Evolutionary conservation across 2,329 filamentous ascomycete genomes (phyloP).

Genomic region (Stachybotrys elegans): DNA sequence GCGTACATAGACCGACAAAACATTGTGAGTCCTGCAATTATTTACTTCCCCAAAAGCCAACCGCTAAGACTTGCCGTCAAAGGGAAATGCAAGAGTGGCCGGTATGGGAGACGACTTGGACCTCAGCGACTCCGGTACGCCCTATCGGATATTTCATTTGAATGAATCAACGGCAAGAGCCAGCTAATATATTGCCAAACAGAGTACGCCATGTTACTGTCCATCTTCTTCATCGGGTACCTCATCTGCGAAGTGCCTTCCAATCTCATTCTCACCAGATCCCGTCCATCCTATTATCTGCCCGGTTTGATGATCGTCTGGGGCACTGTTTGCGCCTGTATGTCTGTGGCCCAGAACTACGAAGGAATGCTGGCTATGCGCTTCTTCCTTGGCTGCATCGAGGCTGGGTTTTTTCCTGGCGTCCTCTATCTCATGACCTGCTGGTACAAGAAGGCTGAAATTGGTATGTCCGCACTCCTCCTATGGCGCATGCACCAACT

Average conservation of each 20-base stretch:
- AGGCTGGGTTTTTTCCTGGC: conserved; percentile 48
- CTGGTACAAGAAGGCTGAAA: conserved; percentile 42
- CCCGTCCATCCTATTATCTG: conserved; percentile 44
- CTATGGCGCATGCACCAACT: no score
- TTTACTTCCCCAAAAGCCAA: not conserved
- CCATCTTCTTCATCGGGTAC: conserved; percentile 51
- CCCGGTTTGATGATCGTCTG: conserved; percentile 46
- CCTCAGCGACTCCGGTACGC: no score
- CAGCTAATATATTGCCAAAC: no score
- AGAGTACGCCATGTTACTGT: conserved; percentile 45
- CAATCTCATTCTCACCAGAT: conserved; percentile 46
- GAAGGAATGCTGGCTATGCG: conserved; percentile 38
- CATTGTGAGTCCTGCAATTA: conserved; percentile 13
- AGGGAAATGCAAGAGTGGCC: conserved; percentile 46
- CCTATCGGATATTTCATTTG: no score
- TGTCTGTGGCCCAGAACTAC: conserved; percentile 43
- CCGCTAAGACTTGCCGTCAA: not conserved
- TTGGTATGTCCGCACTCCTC: conserved; percentile 6
- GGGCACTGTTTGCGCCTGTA: conserved; percentile 32
- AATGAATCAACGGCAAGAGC: not conserved
- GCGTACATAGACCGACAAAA: conserved; percentile 24
- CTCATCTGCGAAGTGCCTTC: conserved; percentile 48
- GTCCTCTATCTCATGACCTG: conserved; percentile 47
- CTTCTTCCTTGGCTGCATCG: conserved; percentile 44
- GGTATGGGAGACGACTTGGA: conserved; percentile 42